Evolutionary conservation across 2,329 filamentous ascomycete species (phyloP), one percentile per base, ranked within the genome.

Genomic region (Lasiodiplodia sp.): DNA sequence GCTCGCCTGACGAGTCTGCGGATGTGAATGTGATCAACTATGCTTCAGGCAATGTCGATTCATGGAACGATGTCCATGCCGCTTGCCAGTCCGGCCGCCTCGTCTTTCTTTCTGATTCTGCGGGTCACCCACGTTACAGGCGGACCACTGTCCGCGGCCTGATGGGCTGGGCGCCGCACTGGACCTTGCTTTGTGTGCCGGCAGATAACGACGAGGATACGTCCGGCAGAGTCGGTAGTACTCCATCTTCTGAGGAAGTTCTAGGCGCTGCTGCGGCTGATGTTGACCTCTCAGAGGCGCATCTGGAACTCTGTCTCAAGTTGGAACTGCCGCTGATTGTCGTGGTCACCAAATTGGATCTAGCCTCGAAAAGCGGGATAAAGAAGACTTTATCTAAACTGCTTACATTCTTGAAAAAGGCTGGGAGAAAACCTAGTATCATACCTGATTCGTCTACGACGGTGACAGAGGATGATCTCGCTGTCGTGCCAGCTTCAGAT

Each of bases 131-230:
- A 47, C 89, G 94, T 55, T 99, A 96, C 79, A 88, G 94, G 58
- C 90, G 96, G 68, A 98, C 95, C 6, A 95, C 93, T 2, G 84
- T 98, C 66, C 88, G 95, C 69, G 94, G 94, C 0, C 84, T 99
- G n/a, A 87, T 99, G 71, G 96, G 94, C 56, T 98, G 96, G 94
- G 92, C 92, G 47, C 96, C 96, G 10, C 94, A 98, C 77, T 99
- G 96, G 91, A 94, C 92, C 1, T 79, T 97, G 25, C 85, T 98
- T 2, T 97, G 96, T 73, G 89, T 98, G 70, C 90, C 93, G 57
- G 93, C 93, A 44, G 92, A 96, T 75, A 91, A 91, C 71, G 84
- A 86, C 12, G 88, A 91, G 56, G 79, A 81, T 58, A 75, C 78
- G 52, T 73, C 76, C n/a, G 76, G 78, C 3, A 80, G 76, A 69